Percentiles rank a stretch among this genome's conserved stretches.
Conservation (phyloP, 495 filamentous ascomycete genomes). For the Podospora conica region DNA sequence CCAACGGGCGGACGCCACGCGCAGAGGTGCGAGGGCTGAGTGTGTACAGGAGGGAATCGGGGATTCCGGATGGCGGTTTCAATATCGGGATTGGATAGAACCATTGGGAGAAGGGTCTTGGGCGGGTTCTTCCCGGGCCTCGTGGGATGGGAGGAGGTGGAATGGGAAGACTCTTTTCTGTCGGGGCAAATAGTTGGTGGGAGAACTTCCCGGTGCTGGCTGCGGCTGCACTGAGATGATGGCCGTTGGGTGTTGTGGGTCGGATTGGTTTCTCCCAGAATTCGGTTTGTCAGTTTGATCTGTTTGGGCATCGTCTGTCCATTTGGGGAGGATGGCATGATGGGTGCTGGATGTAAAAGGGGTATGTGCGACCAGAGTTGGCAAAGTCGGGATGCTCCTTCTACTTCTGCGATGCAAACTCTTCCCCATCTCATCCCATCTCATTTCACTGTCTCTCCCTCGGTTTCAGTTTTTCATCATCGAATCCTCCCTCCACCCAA, state of each 20-base stretch:
- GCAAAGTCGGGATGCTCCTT: neutral
- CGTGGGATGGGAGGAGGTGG: neutral
- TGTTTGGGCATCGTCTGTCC: neutral
- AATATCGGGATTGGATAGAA: neutral
- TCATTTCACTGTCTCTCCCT: neutral
- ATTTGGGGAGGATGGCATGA: neutral
- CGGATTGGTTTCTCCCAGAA: neutral
- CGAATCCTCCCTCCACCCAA: neutral
- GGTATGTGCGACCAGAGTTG: neutral
- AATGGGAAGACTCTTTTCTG: neutral
- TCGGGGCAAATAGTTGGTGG: neutral
- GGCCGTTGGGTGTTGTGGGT: neutral
- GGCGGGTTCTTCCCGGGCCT: neutral
- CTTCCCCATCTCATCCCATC: neutral
- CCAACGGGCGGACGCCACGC: neutral
- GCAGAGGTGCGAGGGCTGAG: no score
- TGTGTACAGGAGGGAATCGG: no score
- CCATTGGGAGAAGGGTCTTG: neutral
- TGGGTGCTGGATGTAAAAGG: neutral
- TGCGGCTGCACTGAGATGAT: neutral
- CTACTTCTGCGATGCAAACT: neutral
- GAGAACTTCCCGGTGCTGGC: neutral
- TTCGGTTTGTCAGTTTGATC: neutral
- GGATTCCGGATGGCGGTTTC: neutral
- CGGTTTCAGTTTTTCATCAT: neutral